phyloP scores from a whole-genome alignment of 2,329 filamentous ascomycete genomes.

The Aspergillus sp. region DNA sequence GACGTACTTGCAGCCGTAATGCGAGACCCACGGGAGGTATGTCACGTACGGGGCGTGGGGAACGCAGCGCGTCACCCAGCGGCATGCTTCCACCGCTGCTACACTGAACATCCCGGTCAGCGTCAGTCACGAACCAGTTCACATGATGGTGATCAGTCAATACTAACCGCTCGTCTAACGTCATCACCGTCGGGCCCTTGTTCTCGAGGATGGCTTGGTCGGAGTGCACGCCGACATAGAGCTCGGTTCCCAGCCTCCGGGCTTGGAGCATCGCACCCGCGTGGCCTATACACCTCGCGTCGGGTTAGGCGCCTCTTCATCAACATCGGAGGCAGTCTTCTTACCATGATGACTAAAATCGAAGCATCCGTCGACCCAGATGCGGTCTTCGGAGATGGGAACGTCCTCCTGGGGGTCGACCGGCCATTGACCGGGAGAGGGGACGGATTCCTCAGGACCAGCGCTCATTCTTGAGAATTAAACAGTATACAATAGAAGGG shows the following conservation, averaged over 20 bases:
- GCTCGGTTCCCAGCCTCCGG: conserved; percentile 81
- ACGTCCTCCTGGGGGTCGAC: conserved; percentile 62
- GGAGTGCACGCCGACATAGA: conserved; percentile 90
- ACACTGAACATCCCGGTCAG: conserved; percentile 52
- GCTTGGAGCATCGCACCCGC: conserved; percentile 96
- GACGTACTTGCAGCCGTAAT: conserved; percentile 93
- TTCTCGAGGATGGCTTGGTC: conserved; percentile 95
- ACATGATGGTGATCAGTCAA: neutral
- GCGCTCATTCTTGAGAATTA: neutral
- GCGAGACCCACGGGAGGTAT: conserved; percentile 85
- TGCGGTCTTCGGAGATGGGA: conserved; percentile 64
- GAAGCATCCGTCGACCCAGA: conserved; percentile 99
- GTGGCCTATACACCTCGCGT: conserved; percentile 61
- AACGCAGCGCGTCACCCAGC: conserved; percentile 85
- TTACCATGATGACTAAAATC: conserved; percentile 97
- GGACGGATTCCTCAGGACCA: conserved; percentile 40
- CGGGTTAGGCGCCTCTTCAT: neutral
- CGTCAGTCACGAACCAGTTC: neutral
- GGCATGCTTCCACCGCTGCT: conserved; percentile 88
- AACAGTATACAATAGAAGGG: neutral
- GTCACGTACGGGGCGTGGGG: conserved; percentile 92
- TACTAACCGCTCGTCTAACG: conserved; percentile 72
- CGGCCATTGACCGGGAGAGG: conserved; percentile 60
- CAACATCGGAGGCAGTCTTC: conserved; percentile 12
- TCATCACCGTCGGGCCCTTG: conserved; percentile 98